Base-by-base conservation (phyloP, 2,329 filamentous ascomycete species). In the Monilinia polystroma region DNA sequence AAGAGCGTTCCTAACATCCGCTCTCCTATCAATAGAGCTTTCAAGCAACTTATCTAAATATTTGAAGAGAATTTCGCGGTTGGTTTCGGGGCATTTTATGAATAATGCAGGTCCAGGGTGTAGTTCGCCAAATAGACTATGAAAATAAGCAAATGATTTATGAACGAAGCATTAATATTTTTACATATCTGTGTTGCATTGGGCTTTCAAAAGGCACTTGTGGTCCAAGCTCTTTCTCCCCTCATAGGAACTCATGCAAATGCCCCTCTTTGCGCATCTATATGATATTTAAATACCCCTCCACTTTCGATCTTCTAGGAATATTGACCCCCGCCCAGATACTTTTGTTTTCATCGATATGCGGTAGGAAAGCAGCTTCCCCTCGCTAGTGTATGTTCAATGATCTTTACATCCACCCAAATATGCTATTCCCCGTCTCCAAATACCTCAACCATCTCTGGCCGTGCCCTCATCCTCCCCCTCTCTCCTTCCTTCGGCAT, bases 21-120 rank as follows among this genome's bases (percentile, higher is more conserved):
- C 80, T 97, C 93, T 66, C 94, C 95, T 72, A 80, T 99, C 82
- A 97, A 98, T 88, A 91, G 93, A 79, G 95, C 95, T 76, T 99
- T 99, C 88, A 87, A 95, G 84, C 93, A 99, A 84, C 85, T 98
- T 76, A 91, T 96, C 81, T 98, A 95, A 84, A 73, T 53, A 29
- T 52, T 29, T 53, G 10, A 20, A 26, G n/a, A 51, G 26, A 6
- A 35, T 52, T 62, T 62, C 52, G 49, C 56, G 56, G 23, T 26
- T 53, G 49, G 45, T 60, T 62, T 53, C 62, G 56, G 56, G 47
- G 49, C 38, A 51, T 52, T 20, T 58, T 52, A 66, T 54, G 64
- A 66, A 54, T 53, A 65, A 51, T 59, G 56, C 45, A 52, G 35
- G 64, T 51, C 38, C 49, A 43, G 29, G 56, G 56, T 62, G 43